Conservation (phyloP, 1,139 yeast genomes). For the Sugiyamaella xylanicola region DNA sequence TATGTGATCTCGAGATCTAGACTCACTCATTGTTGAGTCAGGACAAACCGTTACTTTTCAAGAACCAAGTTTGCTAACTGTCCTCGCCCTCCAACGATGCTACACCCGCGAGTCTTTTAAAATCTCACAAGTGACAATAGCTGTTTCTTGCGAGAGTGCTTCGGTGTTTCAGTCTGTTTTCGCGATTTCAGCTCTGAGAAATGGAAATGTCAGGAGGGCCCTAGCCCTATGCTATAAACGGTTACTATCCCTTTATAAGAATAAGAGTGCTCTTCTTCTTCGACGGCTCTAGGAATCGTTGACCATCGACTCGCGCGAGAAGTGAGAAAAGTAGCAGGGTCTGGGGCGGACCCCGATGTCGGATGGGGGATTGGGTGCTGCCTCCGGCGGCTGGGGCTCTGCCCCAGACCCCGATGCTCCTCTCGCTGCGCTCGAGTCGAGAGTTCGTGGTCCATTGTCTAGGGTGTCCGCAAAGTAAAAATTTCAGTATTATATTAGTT, state of each 20-base stretch:
- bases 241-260: neutral
- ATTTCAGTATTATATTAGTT: neutral
- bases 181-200: neutral
- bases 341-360: neutral
- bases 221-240: neutral
- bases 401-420: no score
- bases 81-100: no score
- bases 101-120: no score
- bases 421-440: no score
- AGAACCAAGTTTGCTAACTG: no score
- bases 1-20: slow-evolving; percentile 10
- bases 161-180: neutral
- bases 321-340: neutral
- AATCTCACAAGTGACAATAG: neutral
- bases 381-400: no score
- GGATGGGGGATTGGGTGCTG: no score
- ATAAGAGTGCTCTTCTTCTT: no score
- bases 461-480: no score
- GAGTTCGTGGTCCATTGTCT: no score
- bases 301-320: neutral
- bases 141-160: neutral
- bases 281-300: no score
- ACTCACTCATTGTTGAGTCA: slow-evolving; percentile 15
- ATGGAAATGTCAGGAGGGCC: neutral
- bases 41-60: neutral